These are phyloP conservation scores for Sporothrix brunneoviolacea DNA, from an alignment of 2,329 filamentous ascomycete genomes.

Conservation along the genomic window DNA sequence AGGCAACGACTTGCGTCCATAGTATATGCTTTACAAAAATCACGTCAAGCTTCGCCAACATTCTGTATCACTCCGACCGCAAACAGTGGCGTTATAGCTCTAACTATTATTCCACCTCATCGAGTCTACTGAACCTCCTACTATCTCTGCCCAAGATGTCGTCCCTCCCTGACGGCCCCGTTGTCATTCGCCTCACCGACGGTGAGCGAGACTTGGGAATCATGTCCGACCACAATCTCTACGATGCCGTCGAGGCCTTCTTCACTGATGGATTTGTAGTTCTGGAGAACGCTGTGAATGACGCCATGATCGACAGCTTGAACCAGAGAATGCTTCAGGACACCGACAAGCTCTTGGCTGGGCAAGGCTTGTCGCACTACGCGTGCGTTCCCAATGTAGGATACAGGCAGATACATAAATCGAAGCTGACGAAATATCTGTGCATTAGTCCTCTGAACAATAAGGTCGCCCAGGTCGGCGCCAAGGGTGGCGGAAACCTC, in stretches of 20 bases:
- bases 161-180: constrained; percentile 8
- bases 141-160: not conserved
- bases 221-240: constrained; percentile 22
- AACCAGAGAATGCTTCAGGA: constrained; percentile 22
- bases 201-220: constrained; percentile 22
- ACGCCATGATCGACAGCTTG: constrained; percentile 23
- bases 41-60: too few species aligned
- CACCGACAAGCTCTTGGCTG: constrained; percentile 19
- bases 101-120: not conserved
- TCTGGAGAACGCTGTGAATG: constrained; percentile 22
- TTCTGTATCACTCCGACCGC: too few species aligned
- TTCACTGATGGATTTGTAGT: constrained; percentile 23
- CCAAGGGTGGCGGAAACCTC: constrained; percentile 19
- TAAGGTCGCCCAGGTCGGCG: constrained; percentile 16
- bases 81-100: too few species aligned
- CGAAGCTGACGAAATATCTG: too few species aligned
- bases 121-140: not conserved
- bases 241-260: constrained; percentile 22
- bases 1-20: too few species aligned
- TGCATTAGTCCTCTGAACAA: constrained; percentile 18
- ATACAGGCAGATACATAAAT: too few species aligned
- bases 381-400: not conserved
- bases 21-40: not conserved
- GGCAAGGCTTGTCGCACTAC: constrained; percentile 17
- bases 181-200: constrained; percentile 16